Evolutionary conservation across 768 basidiomycete species (phyloP).

Genomic region (Tubosaeta sp.): DNA sequence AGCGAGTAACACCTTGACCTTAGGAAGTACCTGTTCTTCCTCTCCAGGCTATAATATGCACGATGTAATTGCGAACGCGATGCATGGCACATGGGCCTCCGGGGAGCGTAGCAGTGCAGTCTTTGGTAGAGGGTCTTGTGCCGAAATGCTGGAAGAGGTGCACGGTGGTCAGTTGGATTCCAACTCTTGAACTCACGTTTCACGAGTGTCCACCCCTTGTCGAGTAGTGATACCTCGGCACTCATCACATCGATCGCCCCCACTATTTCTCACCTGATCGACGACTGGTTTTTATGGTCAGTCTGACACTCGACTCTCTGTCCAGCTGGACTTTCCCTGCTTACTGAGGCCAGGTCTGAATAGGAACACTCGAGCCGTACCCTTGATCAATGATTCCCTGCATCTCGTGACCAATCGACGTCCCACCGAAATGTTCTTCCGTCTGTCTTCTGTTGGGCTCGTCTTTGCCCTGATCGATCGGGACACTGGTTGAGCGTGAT

Average conservation of each 20-base stretch:
- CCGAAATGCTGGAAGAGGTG: background rate
- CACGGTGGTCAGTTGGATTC: background rate
- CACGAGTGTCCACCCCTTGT: background rate
- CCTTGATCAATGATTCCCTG: background rate
- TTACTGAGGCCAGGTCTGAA: background rate
- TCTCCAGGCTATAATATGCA: background rate
- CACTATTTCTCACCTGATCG: background rate
- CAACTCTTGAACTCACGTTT: background rate
- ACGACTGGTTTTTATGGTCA: background rate
- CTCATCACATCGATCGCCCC: background rate
- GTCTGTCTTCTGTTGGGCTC: constrained; percentile 8
- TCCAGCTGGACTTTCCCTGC: no score
- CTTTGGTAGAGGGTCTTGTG: background rate
- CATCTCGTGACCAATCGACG: background rate
- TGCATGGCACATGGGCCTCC: background rate
- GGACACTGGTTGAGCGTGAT: constrained; percentile 9
- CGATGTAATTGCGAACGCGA: background rate
- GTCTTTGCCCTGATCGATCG: constrained; percentile 9
- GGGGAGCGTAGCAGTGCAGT: background rate
- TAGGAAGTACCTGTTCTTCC: background rate
- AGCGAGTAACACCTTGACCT: background rate
- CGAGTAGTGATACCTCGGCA: background rate
- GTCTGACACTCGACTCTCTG: background rate
- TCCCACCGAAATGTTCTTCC: constrained; percentile 8
- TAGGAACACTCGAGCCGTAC: background rate